phyloP scores from a whole-genome alignment of 2,329 filamentous ascomycete genomes.

The Niveomyces coronatus region DNA sequence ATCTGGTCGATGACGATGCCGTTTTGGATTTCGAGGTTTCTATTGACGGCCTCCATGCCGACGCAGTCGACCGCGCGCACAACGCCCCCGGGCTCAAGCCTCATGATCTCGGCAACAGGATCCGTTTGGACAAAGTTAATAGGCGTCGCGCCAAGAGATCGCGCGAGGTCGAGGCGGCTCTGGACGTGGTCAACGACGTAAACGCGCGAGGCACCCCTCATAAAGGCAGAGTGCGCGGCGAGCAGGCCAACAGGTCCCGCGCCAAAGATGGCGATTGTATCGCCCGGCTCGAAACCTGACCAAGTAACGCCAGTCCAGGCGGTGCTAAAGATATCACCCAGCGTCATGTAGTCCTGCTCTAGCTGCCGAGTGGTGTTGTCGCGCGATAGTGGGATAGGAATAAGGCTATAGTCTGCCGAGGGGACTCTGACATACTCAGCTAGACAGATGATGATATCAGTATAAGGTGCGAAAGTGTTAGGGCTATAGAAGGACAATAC shows the following conservation, averaged over 20 bases:
- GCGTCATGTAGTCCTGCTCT: too few species aligned
- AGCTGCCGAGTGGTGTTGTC: too few species aligned
- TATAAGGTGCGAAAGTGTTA: too few species aligned
- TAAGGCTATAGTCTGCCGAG: background rate
- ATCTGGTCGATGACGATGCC: conserved; percentile 9
- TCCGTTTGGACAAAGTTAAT: conserved; percentile 15
- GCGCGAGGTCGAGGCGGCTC: conserved; percentile 14
- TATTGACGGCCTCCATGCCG: conserved; percentile 14
- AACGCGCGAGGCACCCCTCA: conserved; percentile 16
- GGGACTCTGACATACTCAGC: background rate
- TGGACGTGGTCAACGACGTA: conserved; percentile 16
- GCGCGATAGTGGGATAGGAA: too few species aligned
- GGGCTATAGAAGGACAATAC: too few species aligned
- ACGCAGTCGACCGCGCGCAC: conserved; percentile 15
- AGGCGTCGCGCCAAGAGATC: conserved; percentile 14
- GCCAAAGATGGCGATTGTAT: conserved; percentile 40
- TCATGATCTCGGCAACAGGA: conserved; percentile 14
- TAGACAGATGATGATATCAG: too few species aligned
- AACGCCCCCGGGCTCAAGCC: conserved; percentile 11
- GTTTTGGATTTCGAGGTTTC: conserved; percentile 11
- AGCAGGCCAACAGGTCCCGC: conserved; percentile 40
- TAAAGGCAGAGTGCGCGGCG: conserved; percentile 14
- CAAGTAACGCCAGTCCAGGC: conserved; percentile 40
- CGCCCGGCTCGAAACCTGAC: conserved; percentile 36
- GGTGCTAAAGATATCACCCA: conserved; percentile 43